Conservation (phyloP, 2,329 filamentous ascomycete species). For the Fusarium robinianum region DNA sequence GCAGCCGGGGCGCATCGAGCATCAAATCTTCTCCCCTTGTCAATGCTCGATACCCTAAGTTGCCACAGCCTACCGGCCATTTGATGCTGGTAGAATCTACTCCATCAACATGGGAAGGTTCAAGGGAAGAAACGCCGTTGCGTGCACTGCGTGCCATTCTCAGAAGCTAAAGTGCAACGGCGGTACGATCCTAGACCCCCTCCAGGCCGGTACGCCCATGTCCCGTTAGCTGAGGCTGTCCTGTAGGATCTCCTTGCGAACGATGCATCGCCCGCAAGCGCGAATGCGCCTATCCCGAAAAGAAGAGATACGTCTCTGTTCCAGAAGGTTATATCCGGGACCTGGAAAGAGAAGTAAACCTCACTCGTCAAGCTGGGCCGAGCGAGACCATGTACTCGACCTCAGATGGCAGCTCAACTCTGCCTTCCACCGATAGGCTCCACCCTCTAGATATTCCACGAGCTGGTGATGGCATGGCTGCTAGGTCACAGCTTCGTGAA, state of each 20-base stretch:
- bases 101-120: slow-evolving; percentile 13
- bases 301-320: slow-evolving; percentile 12
- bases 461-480: slow-evolving; percentile 1
- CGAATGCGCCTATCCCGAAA: slow-evolving; percentile 11
- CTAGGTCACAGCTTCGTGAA: slow-evolving; percentile 3
- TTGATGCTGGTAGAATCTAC: no score
- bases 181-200: slow-evolving; percentile 3
- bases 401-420: slow-evolving; percentile 1
- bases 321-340: slow-evolving; percentile 19
- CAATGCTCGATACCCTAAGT: no score
- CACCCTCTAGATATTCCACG: not conserved
- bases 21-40: no score
- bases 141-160: slow-evolving; percentile 13
- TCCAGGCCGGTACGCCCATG: not conserved
- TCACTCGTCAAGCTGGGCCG: slow-evolving; percentile 5
- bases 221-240: not conserved
- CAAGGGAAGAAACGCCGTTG: slow-evolving; percentile 16
- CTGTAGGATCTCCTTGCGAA: slow-evolving; percentile 9
- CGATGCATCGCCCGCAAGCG: slow-evolving; percentile 11
- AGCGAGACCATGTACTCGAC: slow-evolving; percentile 1
- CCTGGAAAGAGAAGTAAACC: slow-evolving; percentile 11
- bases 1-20: no score
- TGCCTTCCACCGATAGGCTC: not conserved
- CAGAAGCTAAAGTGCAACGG: slow-evolving; percentile 21
- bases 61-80: no score